Evolutionary conservation across 2,329 filamentous ascomycete species (phyloP), one percentile per base, ranked within the genome.

Genomic region (Thermothelomyces thermophilus): DNA sequence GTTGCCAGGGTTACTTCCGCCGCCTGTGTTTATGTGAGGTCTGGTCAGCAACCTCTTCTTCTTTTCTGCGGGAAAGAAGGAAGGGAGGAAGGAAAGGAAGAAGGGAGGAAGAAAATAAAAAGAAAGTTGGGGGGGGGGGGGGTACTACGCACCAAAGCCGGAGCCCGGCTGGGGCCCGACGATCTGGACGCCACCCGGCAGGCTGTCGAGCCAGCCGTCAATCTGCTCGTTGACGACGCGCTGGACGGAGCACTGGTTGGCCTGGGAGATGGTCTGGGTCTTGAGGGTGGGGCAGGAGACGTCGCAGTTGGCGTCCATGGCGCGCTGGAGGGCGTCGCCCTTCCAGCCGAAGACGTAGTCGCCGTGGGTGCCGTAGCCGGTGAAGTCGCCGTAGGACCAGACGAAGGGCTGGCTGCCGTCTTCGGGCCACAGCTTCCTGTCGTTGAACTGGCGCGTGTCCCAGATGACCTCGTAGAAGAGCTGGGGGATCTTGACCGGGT

Each of bases 281-380:
- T 40, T 39, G 33, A 57, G 44, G 33, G 41, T 28, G 6, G 46
- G 33, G 16, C 48, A 51, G 13, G 11, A 19, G 11, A 41, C 45
- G n/a, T 55, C 42, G n/a, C 53, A 57, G 40, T 56, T 56, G 19
- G 48, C 48, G 19, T 58, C 49, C 54, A 58, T 58, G 5, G 56
- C 56, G 14, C 52, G 13, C 48, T 56, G 54, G 14, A 58, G 33
- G 22, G 52, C 41, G 11, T 56, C 52, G 5, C 50, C 52, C 54
- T 56, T 58, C 54, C 56, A 58, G 14, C 56, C 54, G 17, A 58
- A 58, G 0, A 56, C 48, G 30, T 58, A 52, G 33, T 56, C 54
- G 2, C 54, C 52, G 37, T 56, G 50, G 11, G 48, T 58, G n/a
- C 56, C 54, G 20, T 58, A 55, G 16, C 52, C 56, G 14, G 56